Percentiles rank a stretch among this genome's conserved stretches.
These are phyloP conservation scores for Rutidosis leptorrhynchoides DNA, from an alignment of 129 eudicot genomes.

Conservation along the genomic window DNA sequence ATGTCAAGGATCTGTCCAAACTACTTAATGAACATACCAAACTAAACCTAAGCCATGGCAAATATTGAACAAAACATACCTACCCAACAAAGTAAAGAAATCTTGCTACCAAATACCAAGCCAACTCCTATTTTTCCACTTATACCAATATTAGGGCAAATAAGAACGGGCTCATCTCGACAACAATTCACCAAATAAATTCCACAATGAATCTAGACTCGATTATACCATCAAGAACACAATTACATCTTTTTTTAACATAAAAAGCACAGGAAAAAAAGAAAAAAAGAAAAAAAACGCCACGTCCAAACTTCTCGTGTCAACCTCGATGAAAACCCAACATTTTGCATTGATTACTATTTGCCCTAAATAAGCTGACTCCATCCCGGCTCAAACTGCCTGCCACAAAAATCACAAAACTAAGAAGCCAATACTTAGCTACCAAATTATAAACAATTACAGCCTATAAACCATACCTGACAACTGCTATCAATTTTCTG, in stretches of 20 bases:
- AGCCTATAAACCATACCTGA: slow-evolving; percentile 26
- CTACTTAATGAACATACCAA: not conserved
- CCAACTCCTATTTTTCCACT: slow-evolving; percentile 15
- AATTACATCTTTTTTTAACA: slow-evolving; percentile 14
- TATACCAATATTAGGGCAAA: slow-evolving; percentile 27
- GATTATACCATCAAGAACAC: slow-evolving; percentile 24
- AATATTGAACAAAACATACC: not conserved
- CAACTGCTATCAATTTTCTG: slow-evolving; percentile 26
- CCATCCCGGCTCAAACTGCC: slow-evolving; percentile 18
- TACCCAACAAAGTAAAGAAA: not conserved
- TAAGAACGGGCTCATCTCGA: slow-evolving; percentile 29
- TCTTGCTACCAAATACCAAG: slow-evolving; percentile 1
- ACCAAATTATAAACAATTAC: not conserved
- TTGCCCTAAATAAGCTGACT: slow-evolving; percentile 27
- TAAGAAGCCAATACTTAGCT: not conserved
- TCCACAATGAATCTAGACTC: slow-evolving; percentile 7
- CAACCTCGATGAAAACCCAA: slow-evolving; percentile 6
- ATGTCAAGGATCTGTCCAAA: not conserved
- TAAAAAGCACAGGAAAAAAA: slow-evolving; percentile 22
- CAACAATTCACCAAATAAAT: slow-evolving; percentile 1
- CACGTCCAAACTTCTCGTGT: slow-evolving; percentile 9
- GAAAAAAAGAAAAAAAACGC: slow-evolving; percentile 13
- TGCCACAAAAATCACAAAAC: slow-evolving; percentile 18
- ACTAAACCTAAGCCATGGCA: not conserved
- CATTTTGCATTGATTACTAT: slow-evolving; percentile 14